A percentile compares a stretch with the other conserved stretches of the same genome.
These are phyloP conservation scores for Halophytophthora batemanensis DNA, from an alignment of 352 stramenopile genomes.

Conservation along the genomic window DNA sequence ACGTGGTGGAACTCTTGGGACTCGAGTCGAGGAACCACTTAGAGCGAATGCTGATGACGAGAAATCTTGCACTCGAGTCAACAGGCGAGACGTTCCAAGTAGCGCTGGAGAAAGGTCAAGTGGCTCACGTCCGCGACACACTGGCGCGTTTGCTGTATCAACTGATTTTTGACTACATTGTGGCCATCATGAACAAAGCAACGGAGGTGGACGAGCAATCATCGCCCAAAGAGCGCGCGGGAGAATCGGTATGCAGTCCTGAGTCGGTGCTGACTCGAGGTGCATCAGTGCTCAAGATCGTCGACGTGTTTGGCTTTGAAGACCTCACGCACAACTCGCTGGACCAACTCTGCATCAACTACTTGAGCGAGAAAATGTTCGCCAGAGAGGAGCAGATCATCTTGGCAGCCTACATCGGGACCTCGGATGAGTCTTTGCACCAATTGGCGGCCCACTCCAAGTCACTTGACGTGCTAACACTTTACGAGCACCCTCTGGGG, in stretches of 20 bases:
- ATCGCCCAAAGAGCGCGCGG: not conserved
- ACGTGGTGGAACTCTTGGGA: conserved; percentile 35
- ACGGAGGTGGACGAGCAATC: conserved; percentile 22
- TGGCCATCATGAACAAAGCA: conserved; percentile 43
- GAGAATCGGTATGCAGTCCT: not conserved
- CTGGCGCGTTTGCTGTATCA: conserved; percentile 62
- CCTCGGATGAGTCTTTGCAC: not conserved
- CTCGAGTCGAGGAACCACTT: conserved; percentile 25
- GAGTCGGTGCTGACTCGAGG: conserved; percentile 1
- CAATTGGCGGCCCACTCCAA: conserved; percentile 5
- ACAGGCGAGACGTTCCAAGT: conserved; percentile 60
- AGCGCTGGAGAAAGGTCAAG: conserved; percentile 40
- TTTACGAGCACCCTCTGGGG: conserved; percentile 53
- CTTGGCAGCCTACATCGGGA: conserved; percentile 7
- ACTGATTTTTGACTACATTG: conserved; percentile 40
- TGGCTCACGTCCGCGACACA: conserved; percentile 47
- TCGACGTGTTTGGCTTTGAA: conserved; percentile 81
- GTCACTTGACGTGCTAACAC: conserved; percentile 21
- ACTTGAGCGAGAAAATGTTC: conserved; percentile 77
- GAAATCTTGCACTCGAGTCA: conserved; percentile 35
- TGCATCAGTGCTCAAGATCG: conserved; percentile 36
- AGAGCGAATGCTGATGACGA: conserved; percentile 46
- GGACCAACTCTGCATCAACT: conserved; percentile 82
- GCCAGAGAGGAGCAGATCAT: conserved; percentile 36
- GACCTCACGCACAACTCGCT: conserved; percentile 64